Evolutionary conservation across 2,329 filamentous ascomycete genomes (phyloP).

Genomic region (Teratosphaeria pseudoeucalypti): DNA sequence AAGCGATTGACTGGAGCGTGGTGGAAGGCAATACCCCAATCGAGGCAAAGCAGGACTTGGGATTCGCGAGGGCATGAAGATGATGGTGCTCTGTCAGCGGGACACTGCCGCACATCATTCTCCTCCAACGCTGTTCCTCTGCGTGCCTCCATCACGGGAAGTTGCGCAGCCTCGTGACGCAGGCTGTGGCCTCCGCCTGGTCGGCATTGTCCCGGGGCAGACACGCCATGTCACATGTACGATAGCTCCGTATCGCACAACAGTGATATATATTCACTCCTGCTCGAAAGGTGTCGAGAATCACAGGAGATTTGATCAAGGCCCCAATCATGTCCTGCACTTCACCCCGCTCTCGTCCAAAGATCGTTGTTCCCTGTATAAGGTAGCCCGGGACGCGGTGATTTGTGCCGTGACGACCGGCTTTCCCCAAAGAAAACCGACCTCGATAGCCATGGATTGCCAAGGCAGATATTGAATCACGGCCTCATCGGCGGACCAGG

Average conservation of each 20-base stretch:
- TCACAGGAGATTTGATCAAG: not conserved
- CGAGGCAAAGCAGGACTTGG: slow-evolving; percentile 1
- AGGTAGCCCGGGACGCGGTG: not conserved
- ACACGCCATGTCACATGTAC: not conserved
- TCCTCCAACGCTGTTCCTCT: too few species aligned
- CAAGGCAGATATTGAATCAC: not conserved
- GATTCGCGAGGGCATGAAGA: not conserved
- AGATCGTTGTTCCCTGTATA: not conserved
- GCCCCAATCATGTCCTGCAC: too few species aligned
- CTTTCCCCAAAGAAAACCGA: not conserved
- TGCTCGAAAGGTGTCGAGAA: not conserved
- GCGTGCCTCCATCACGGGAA: too few species aligned
- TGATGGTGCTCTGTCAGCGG: not conserved
- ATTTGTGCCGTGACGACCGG: not conserved
- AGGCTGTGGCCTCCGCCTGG: not conserved
- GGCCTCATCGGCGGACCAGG: not conserved
- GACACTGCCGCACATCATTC: too few species aligned
- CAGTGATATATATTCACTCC: not conserved
- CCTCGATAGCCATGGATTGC: not conserved
- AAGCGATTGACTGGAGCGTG: slow-evolving; percentile 70
- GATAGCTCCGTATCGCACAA: not conserved
- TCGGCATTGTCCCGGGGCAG: not conserved
- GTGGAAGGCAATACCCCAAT: slow-evolving; percentile 36
- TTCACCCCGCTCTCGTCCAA: too few species aligned
- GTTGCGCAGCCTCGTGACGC: not conserved